A percentile compares a stretch with the other conserved stretches of the same genome.
phyloP scores from a whole-genome alignment of 805 yeast species.

The Candida mattraensis region DNA sequence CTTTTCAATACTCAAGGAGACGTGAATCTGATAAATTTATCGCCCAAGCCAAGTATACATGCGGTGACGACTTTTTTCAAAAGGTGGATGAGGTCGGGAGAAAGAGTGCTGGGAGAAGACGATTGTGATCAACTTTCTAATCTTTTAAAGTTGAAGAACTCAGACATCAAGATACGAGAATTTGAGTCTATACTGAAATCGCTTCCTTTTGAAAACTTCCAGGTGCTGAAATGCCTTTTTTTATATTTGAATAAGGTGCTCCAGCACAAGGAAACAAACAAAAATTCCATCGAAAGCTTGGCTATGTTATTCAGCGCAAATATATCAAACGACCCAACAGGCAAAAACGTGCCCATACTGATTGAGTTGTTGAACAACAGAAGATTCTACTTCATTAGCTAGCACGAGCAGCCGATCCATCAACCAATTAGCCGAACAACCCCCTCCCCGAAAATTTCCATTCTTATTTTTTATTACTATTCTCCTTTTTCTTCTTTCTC shows the following conservation, averaged over 20 bases:
- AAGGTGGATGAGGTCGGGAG: constrained; percentile 63
- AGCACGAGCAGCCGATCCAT: not conserved
- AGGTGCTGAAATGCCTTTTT: constrained; percentile 59
- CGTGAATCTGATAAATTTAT: constrained; percentile 11
- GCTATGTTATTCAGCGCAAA: constrained; percentile 29
- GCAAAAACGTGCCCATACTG: constrained; percentile 17
- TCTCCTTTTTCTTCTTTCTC: too few species aligned
- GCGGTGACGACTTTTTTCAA: constrained; percentile 81
- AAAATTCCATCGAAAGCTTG: constrained; percentile 74
- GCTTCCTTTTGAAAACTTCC: constrained; percentile 54
- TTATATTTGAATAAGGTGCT: constrained; percentile 61
- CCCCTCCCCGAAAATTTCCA: too few species aligned
- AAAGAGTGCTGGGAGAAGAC: constrained; percentile 12
- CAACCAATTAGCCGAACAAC: not conserved
- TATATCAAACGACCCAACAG: constrained; percentile 18
- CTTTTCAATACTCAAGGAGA: constrained; percentile 17
- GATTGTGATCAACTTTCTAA: constrained; percentile 23
- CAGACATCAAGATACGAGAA: constrained; percentile 37
- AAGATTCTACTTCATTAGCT: constrained; percentile 10
- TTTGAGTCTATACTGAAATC: constrained; percentile 29
- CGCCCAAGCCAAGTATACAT: constrained; percentile 58
- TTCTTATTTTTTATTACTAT: too few species aligned
- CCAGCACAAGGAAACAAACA: constrained; percentile 55
- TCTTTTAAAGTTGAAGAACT: constrained; percentile 50
- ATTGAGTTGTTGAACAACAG: constrained; percentile 17